Evolutionary conservation across 495 filamentous ascomycete genomes (phyloP), one percentile per base, ranked within the genome.

Genomic region (Patellaria atrata): DNA sequence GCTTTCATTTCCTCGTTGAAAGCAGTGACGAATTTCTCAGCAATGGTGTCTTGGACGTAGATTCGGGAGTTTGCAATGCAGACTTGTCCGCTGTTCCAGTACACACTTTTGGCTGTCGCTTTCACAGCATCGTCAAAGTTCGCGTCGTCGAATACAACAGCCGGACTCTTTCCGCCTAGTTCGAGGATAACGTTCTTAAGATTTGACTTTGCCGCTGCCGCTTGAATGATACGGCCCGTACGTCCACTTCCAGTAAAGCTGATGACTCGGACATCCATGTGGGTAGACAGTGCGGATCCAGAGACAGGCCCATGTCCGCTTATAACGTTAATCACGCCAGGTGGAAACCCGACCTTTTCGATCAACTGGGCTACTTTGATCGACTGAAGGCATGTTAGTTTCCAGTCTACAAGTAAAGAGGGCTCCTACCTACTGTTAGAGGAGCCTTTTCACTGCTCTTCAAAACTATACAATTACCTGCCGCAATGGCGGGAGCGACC

Each of bases 391-490:
- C 9, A 44, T 5, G 2, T 11, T 40, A 12, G 19, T 16, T 17
- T 14, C 10, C 15, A 11, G 9, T 2, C 2, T n/a, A n/a, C 22
- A n/a, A 11, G 16, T 3, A 2, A 5, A 33, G 21, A 4, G 17
- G 27, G 25, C 20, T 10, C 1, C 21, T 30, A 35, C 43, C 29
- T 40, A 51, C 50, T 24, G 54, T 47, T 23, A 60, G 37, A 13
- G 56, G 56, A 4, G 56, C 51, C 34, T 60, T 58, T 31, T 60
- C 56, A 29, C 41, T 46, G 32, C 39, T 47, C 41, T 60, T 60
- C 16, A 60, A 26, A 5, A 60, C 53, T 16, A 57, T 37, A 1
- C 50, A 54, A 29, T 51, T 52, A 3, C 57, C 57, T 8, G 51
- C 47, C 26, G 50, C 53, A 7, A 60, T 36, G 3, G 56, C 56